Evolutionary conservation across 2,329 filamentous ascomycete genomes (phyloP).

Genomic region (Ceratocystis destructans): DNA sequence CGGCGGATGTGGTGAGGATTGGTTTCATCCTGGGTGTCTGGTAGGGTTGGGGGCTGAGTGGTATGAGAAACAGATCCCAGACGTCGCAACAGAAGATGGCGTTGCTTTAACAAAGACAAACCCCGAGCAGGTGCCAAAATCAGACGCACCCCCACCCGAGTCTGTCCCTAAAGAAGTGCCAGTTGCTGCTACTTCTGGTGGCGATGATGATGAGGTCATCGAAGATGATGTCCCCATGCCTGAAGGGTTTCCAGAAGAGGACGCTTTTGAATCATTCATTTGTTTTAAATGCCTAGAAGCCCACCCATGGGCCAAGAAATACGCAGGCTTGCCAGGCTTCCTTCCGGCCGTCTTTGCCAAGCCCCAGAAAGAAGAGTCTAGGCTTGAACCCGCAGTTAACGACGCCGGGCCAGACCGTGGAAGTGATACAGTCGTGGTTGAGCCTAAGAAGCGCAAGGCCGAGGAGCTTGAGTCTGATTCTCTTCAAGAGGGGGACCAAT

Average conservation of each 20-base stretch:
- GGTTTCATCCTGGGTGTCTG: slow-evolving; percentile 91
- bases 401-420: slow-evolving; percentile 5
- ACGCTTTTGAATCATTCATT: slow-evolving; percentile 77
- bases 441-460: slow-evolving; percentile 52
- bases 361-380: slow-evolving; percentile 19
- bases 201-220: slow-evolving; percentile 27
- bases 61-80: slow-evolving; percentile 37
- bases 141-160: neutral
- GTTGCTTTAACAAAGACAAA: neutral
- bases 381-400: slow-evolving; percentile 16
- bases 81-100: neutral
- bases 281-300: slow-evolving; percentile 89
- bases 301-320: slow-evolving; percentile 81
- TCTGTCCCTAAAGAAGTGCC: neutral
- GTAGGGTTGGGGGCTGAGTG: slow-evolving; percentile 66
- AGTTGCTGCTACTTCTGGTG: slow-evolving; percentile 19
- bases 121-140: neutral
- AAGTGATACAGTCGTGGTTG: slow-evolving; percentile 11
- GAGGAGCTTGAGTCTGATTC: slow-evolving; percentile 34
- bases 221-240: slow-evolving; percentile 57
- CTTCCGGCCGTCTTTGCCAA: slow-evolving; percentile 52
- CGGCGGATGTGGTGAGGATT: slow-evolving; percentile 90
- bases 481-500: slow-evolving; percentile 38
- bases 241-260: slow-evolving; percentile 74
- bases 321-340: slow-evolving; percentile 69